Conservation (phyloP, 2,329 filamentous ascomycete species). For the Cladosporium halotolerans region DNA sequence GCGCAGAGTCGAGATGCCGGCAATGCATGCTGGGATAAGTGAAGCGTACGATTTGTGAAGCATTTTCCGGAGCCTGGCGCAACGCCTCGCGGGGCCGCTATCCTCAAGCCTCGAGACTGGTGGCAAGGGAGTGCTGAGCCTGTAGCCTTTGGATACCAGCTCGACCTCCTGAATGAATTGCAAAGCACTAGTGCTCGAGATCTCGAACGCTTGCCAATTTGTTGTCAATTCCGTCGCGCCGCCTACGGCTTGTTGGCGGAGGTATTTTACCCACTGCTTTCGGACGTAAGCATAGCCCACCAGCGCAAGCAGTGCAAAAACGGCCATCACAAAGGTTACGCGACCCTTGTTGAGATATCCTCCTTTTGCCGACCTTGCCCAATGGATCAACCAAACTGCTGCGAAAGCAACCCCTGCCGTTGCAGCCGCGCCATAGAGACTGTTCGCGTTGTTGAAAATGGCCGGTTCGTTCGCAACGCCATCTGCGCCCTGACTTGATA, state of each 20-base stretch:
- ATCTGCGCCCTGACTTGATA: constrained; percentile 16
- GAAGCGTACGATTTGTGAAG: constrained; percentile 64
- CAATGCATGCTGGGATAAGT: constrained; percentile 64
- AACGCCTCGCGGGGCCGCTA: constrained; percentile 62
- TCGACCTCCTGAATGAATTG: constrained; percentile 92
- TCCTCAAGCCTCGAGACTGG: constrained; percentile 91
- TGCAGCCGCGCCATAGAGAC: constrained; percentile 58
- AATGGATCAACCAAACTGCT: constrained; percentile 63
- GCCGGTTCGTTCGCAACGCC: constrained; percentile 16
- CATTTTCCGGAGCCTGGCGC: constrained; percentile 70
- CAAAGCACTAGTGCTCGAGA: constrained; percentile 66
- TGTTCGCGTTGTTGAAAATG: constrained; percentile 41
- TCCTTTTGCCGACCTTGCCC: constrained; percentile 52
- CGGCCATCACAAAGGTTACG: constrained; percentile 39
- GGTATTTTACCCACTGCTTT: constrained; percentile 73
- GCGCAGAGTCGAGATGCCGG: constrained; percentile 62
- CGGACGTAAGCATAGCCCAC: constrained; percentile 66
- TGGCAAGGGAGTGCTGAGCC: constrained; percentile 81
- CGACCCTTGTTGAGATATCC: constrained; percentile 53
- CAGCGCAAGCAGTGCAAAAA: constrained; percentile 49
- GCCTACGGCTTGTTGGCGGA: constrained; percentile 67
- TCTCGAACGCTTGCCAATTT: constrained; percentile 74
- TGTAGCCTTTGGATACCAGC: constrained; percentile 82
- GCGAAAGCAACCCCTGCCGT: constrained; percentile 58
- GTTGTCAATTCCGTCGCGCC: constrained; percentile 63